Base-by-base conservation (phyloP, 257 asterid species). In the Ehretia macrophylla region DNA sequence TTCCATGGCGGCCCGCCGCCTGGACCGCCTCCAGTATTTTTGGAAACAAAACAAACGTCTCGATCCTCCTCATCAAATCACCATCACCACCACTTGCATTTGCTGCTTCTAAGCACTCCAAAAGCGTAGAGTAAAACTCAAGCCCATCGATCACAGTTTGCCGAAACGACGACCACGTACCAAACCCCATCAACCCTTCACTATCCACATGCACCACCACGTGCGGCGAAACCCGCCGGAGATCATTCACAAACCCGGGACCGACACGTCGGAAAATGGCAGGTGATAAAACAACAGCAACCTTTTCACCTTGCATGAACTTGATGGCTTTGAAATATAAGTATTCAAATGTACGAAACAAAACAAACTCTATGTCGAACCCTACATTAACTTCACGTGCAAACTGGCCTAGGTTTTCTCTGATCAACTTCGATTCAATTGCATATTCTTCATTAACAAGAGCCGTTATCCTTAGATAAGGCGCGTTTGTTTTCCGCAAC, bases 201-300 rank as follows among this genome's bases (percentile, higher is more conserved):
- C 63, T 67, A 67, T 86, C 96, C 74, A 86, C 87, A 73, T 84
- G 87, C 70, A 93, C 96, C 75, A 88, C 97, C 81, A 89, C 87
- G 60, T 88, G 81, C 14, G 97, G 96, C 5, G 82, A 65, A 16
- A 83, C 46, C 0, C 82, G 83, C 48, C 99, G 87, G 53, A 93
- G 85, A 51, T 86, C 96, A 60, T 64, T 80, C 52, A 93, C 58
- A 68, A 93, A 93, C 9, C 85, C 88, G 8, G 82, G 32, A 3
- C 96, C 99, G 10, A 81, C 81, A 1, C 79, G 83, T 46, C 85
- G 82, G 80, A 86, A 93, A 46, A 93, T 86, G 2, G 76, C 68
- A 14, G 95, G 91, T 1, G 99, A 83, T 35, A 89, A 68, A 1
- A 93, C 61, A 1, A 86, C 86, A 3, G 87, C 97, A 3, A 78